These are phyloP conservation scores for Fusarium coffeatum DNA, from an alignment of 2,329 filamentous ascomycete species.

Conservation along the genomic window DNA sequence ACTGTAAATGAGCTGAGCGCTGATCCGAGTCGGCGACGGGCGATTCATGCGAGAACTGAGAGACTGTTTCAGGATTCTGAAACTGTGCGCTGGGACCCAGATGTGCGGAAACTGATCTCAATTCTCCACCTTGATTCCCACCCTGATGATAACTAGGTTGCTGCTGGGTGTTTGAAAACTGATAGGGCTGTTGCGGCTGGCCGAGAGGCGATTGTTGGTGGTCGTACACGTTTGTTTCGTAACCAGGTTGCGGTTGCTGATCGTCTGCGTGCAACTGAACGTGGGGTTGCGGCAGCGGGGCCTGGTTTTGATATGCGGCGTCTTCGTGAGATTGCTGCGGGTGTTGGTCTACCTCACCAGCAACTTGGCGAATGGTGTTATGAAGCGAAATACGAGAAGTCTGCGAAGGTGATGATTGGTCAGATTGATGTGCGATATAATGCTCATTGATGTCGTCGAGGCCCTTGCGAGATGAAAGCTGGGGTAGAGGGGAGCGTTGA, in stretches of 20 bases:
- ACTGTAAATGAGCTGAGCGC: conserved; percentile 55
- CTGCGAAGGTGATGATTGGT: conserved; percentile 56
- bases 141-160: conserved; percentile 45
- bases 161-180: conserved; percentile 51
- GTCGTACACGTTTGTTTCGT: conserved; percentile 55
- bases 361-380: conserved; percentile 62
- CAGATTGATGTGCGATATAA: conserved; percentile 53
- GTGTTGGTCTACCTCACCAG: conserved; percentile 57
- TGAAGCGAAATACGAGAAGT: conserved; percentile 52
- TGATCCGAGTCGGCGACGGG: conserved; percentile 63
- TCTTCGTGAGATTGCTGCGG: conserved; percentile 59
- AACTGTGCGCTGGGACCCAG: conserved; percentile 49
- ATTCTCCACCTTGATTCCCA: conserved; percentile 50
- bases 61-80: conserved; percentile 69
- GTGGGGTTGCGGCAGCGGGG: conserved; percentile 47
- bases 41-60: conserved; percentile 72
- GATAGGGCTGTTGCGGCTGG: conserved; percentile 39
- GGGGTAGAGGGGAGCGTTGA: conserved; percentile 49
- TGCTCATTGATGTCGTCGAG: conserved; percentile 56
- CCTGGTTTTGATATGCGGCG: conserved; percentile 55
- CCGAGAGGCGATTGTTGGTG: conserved; percentile 45
- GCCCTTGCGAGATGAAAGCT: conserved; percentile 60
- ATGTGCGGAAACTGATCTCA: conserved; percentile 52
- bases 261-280: conserved; percentile 33
- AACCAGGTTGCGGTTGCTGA: conserved; percentile 52